phyloP scores from a whole-genome alignment of 73 alveolate species.

The Effrenium voratum region DNA sequence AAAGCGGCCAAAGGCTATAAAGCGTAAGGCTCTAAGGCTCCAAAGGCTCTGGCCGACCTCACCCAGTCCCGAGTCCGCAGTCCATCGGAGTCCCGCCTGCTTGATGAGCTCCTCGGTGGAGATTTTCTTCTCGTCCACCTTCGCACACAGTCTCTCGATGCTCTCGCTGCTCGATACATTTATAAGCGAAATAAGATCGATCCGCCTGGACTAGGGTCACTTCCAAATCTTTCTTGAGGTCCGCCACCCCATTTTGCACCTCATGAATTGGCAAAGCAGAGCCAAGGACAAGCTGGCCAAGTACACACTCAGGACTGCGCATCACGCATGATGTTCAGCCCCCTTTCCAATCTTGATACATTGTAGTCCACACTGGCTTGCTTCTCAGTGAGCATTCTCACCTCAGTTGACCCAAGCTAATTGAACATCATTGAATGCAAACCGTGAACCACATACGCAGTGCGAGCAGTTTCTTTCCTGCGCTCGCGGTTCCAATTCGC shows the following conservation, averaged over 20 bases:
- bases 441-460: no score
- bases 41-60: not conserved
- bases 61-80: not conserved
- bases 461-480: no score
- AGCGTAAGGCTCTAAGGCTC: not conserved
- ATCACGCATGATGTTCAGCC: conserved; percentile 98
- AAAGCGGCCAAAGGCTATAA: not conserved
- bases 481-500: no score
- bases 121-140: conserved; percentile 98
- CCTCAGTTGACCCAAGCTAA: conserved; percentile 98
- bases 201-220: conserved; percentile 96
- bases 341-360: conserved; percentile 98
- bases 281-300: no score
- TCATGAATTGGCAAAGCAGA: no score
- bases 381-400: conserved; percentile 98
- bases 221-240: conserved; percentile 98
- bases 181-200: not conserved
- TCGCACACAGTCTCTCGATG: no score
- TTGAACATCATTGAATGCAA: conserved; percentile 99
- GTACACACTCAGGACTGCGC: no score
- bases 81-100: conserved; percentile 22
- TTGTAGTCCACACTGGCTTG: conserved; percentile 97
- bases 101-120: conserved; percentile 75
- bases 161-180: no score
- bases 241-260: conserved; percentile 98